Evolutionary conservation across 371 early-diverging fungal species (phyloP).

Genomic region (Lichtheimia corymbifera): DNA sequence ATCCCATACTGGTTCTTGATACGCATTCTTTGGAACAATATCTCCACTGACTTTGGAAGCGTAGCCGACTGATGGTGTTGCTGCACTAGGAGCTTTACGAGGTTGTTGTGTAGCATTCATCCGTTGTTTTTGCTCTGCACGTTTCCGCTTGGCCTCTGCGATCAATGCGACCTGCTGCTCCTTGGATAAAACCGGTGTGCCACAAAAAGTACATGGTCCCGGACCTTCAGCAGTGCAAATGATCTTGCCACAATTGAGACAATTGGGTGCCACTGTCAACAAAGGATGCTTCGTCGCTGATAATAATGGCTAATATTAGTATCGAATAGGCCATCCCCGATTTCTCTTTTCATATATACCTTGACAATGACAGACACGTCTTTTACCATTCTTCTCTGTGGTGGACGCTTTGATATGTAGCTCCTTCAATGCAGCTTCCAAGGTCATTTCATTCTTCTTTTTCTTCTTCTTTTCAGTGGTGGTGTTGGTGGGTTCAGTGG

Average conservation of each 20-base stretch:
- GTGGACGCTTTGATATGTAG: conserved; percentile 38
- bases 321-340: too few relatives aligned
- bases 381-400: conserved; percentile 23
- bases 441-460: conserved; percentile 40
- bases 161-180: conserved; percentile 67
- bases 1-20: conserved; percentile 14
- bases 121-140: conserved; percentile 31
- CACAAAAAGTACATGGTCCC: conserved; percentile 87
- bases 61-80: conserved; percentile 41
- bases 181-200: conserved; percentile 68
- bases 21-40: conserved; percentile 12
- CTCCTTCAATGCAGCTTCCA: conserved; percentile 51
- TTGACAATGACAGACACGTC: conserved; percentile 47
- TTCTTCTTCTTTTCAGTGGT: conserved; percentile 21
- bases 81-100: conserved; percentile 15
- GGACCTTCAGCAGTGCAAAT: conserved; percentile 82
- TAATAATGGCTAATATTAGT: neutral
- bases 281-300: conserved; percentile 80
- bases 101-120: conserved; percentile 30
- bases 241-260: conserved; percentile 88
- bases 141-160: conserved; percentile 45
- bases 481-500: neutral
- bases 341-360: conserved; percentile 14
- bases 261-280: conserved; percentile 78
- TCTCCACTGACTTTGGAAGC: conserved; percentile 40